Conservation (phyloP, 1,284 basidiomycete genomes). For the Leccinum idahoense region DNA sequence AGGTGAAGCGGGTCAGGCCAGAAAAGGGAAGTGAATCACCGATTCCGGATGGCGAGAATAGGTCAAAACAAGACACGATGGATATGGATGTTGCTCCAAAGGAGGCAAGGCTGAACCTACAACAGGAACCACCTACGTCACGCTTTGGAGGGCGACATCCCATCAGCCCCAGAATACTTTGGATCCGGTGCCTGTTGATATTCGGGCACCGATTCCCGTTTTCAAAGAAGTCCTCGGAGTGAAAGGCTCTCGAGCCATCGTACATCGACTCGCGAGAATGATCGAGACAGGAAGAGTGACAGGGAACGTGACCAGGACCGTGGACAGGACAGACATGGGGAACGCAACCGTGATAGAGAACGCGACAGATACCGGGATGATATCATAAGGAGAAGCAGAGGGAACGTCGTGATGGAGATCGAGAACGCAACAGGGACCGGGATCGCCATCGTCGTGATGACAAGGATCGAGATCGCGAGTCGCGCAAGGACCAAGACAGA, state of each 20-base stretch:
- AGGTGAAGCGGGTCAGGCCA: slow-evolving; percentile 65
- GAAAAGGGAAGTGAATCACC: slow-evolving; percentile 46
- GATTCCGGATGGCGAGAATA: slow-evolving; percentile 31
- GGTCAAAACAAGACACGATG: slow-evolving; percentile 33
- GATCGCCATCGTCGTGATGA: slow-evolving; percentile 34
- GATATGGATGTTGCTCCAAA: slow-evolving; percentile 32
- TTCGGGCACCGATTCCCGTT: slow-evolving; percentile 12
- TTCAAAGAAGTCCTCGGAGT: slow-evolving; percentile 34
- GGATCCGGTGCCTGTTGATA: slow-evolving; percentile 14
- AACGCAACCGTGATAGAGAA: slow-evolving; percentile 41
- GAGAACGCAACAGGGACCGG: slow-evolving; percentile 37
- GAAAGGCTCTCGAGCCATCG: slow-evolving; percentile 40
- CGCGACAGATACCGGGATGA: slow-evolving; percentile 33
- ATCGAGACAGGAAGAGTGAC: slow-evolving; percentile 44
- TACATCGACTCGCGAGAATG: slow-evolving; percentile 24
- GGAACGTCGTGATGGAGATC: slow-evolving; percentile 37
- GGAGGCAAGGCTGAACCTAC: slow-evolving; percentile 19
- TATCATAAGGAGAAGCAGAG: slow-evolving; percentile 33
- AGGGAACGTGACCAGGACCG: slow-evolving; percentile 42
- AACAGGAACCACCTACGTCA: slow-evolving; percentile 15
- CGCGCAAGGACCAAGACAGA: slow-evolving; percentile 49
- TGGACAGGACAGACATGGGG: slow-evolving; percentile 37
- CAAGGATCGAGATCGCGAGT: slow-evolving; percentile 38
- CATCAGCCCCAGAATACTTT: slow-evolving; percentile 12
- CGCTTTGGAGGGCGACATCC: slow-evolving; percentile 24